Evolutionary conservation across 2,329 filamentous ascomycete genomes (phyloP), one percentile per base, ranked within the genome.

Genomic region (Aspergillus sp.): DNA sequence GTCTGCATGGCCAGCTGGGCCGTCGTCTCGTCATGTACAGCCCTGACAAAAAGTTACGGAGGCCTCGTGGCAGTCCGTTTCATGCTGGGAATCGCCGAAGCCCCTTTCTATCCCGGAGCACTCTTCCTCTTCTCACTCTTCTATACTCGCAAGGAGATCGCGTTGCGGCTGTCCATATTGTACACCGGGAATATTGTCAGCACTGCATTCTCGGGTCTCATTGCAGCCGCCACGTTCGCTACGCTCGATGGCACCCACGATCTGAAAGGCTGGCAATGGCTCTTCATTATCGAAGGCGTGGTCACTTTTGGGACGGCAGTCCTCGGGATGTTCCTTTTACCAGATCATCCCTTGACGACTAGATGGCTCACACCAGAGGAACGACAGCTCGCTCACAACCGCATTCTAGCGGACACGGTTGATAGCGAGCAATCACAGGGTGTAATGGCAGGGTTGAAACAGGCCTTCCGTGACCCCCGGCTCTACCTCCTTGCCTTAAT

Each of bases 41-140:
- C n/a, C n/a, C n/a, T n/a, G n/a, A n/a, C n/a, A n/a, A n/a, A n/a
- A n/a, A n/a, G n/a, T n/a, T n/a, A n/a, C n/a, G n/a, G n/a, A n/a
- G 42, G 37, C 40, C 42, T 52, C 12, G 40, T 52, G 7, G 47
- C 42, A 0, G 69, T 73, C n/a, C 55, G 71, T 2, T 61, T 71
- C 37, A 47, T 70, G 19, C 56, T 71, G 4, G 59, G 60, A 30
- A 44, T 64, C 26, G 50, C 57, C 5, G 58, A 65, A 37, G 58
- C 56, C 7, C 61, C 63, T 0, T 84, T 83, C 60, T 68, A 83
- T 26, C 82, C 82, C 0, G 82, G 82, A 35, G 78, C 78, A 0
- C 70, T 85, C 8, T 70, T 83, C 35, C 78, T 84, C 37, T 70
- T 85, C 19, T 81, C 78, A 0, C 81, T 83, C 52, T 86, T 81